Evolutionary conservation across 805 yeast species (phyloP).

Genomic region (Scheffersomyces stipitis): DNA sequence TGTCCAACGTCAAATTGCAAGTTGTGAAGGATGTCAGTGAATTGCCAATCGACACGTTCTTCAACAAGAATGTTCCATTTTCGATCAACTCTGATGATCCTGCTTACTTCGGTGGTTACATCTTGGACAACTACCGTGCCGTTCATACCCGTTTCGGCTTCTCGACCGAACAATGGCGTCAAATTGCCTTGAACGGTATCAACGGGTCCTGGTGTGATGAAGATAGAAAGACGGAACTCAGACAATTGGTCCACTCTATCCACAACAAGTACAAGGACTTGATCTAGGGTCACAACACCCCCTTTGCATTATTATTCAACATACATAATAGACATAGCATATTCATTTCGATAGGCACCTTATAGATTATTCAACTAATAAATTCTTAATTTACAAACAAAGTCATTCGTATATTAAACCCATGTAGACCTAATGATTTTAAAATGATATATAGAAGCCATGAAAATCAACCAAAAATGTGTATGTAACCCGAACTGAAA

Average conservation of each 20-base stretch:
- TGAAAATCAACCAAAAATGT: too few relatives aligned
- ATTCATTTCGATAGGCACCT: too few relatives aligned
- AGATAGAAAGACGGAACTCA: constrained; percentile 52
- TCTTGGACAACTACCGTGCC: constrained; percentile 68
- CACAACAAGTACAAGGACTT: constrained; percentile 33
- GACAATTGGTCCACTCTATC: constrained; percentile 44
- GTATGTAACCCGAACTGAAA: too few relatives aligned
- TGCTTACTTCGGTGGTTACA: constrained; percentile 24
- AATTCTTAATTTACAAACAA: too few relatives aligned
- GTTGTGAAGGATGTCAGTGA: constrained; percentile 68
- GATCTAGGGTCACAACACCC: too few relatives aligned
- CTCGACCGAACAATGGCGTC: constrained; percentile 57
- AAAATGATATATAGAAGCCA: too few relatives aligned
- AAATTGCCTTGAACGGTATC: constrained; percentile 64
- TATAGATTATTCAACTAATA: not conserved
- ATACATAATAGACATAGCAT: too few relatives aligned
- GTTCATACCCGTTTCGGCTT: constrained; percentile 69
- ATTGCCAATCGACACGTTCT: constrained; percentile 61
- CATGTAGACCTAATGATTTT: too few relatives aligned
- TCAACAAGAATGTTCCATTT: constrained; percentile 66
- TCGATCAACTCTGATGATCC: constrained; percentile 80
- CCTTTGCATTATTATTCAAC: too few relatives aligned
- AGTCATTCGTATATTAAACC: too few relatives aligned
- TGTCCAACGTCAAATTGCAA: constrained; percentile 73
- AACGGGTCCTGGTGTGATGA: constrained; percentile 71